phyloP scores from a whole-genome alignment of 2,329 filamentous ascomycete genomes.

The Tolypocladium sp. region DNA sequence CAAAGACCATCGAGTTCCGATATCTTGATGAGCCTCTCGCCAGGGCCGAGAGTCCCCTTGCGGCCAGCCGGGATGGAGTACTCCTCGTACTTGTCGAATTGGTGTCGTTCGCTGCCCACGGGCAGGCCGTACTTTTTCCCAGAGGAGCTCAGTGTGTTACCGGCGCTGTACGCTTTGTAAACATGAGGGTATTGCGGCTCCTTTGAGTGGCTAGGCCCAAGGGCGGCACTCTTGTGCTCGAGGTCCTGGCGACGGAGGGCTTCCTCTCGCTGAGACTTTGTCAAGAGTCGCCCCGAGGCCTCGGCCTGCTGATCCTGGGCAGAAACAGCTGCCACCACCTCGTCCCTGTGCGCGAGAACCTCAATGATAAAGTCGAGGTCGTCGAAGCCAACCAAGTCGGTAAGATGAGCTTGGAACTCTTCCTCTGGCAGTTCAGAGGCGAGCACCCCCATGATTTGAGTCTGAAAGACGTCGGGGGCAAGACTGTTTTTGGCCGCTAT shows the following conservation, averaged over 20 bases:
- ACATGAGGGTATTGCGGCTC: slow-evolving; percentile 86
- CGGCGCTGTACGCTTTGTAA: slow-evolving; percentile 73
- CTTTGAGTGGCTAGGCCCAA: slow-evolving; percentile 63
- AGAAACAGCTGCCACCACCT: slow-evolving; percentile 46
- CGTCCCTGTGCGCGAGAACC: slow-evolving; percentile 66
- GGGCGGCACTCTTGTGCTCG: slow-evolving; percentile 68
- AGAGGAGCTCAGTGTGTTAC: slow-evolving; percentile 72
- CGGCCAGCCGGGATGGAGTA: slow-evolving; percentile 76
- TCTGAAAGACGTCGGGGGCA: slow-evolving; percentile 59
- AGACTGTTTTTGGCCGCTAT: slow-evolving; percentile 61
- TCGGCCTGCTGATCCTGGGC: slow-evolving; percentile 21
- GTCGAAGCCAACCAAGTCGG: slow-evolving; percentile 85
- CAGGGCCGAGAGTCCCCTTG: slow-evolving; percentile 62
- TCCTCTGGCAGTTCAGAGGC: slow-evolving; percentile 62
- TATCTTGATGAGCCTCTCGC: slow-evolving; percentile 71
- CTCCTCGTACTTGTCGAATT: slow-evolving; percentile 78
- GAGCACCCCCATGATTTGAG: slow-evolving; percentile 69
- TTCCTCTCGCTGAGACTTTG: slow-evolving; percentile 68
- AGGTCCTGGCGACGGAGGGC: slow-evolving; percentile 66
- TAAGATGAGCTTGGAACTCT: slow-evolving; percentile 82
- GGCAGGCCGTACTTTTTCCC: slow-evolving; percentile 82
- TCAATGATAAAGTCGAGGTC: slow-evolving; percentile 91
- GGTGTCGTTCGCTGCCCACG: slow-evolving; percentile 59
- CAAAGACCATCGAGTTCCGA: slow-evolving; percentile 82
- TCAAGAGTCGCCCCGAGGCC: slow-evolving; percentile 51